These are phyloP conservation scores for Amphirosellinia nigrospora DNA, from an alignment of 495 filamentous ascomycete species.

Conservation along the genomic window DNA sequence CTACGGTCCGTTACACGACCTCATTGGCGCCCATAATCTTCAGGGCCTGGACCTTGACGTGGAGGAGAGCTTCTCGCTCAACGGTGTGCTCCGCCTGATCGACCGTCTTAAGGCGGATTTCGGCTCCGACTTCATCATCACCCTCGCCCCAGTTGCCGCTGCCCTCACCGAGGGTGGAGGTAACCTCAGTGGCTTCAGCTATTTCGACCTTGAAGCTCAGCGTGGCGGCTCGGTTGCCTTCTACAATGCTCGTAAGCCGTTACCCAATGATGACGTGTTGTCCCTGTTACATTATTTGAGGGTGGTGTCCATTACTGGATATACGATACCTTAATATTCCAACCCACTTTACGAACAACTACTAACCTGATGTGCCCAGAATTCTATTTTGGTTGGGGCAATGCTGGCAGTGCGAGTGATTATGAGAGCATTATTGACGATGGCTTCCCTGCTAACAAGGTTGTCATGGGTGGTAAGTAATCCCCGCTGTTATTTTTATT, in stretches of 20 bases:
- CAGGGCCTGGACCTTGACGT: constrained; percentile 86
- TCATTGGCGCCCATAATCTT: constrained; percentile 65
- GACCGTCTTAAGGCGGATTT: constrained; percentile 77
- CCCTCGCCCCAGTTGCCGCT: constrained; percentile 78
- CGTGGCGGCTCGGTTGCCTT: constrained; percentile 71
- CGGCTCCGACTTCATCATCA: constrained; percentile 72
- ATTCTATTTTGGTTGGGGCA: constrained; percentile 87
- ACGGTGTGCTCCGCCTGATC: constrained; percentile 74
- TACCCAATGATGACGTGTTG: not conserved
- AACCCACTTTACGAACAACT: not conserved
- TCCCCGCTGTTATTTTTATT: not conserved
- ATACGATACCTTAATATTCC: not conserved
- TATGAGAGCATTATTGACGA: constrained; percentile 67
- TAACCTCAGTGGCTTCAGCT: constrained; percentile 78
- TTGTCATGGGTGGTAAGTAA: constrained; percentile 64
- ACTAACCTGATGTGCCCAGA: constrained; percentile 49
- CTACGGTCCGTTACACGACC: constrained; percentile 67
- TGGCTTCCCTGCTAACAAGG: constrained; percentile 67
- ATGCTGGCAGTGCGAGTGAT: constrained; percentile 59
- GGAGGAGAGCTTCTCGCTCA: constrained; percentile 76
- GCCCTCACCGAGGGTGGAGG: constrained; percentile 62
- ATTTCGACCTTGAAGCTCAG: constrained; percentile 70
- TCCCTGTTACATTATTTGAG: not conserved
- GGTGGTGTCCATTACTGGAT: not conserved
- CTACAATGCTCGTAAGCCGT: constrained; percentile 65